Base-by-base conservation (phyloP, 306 rosid genomes). In the Castanea mollissima region DNA sequence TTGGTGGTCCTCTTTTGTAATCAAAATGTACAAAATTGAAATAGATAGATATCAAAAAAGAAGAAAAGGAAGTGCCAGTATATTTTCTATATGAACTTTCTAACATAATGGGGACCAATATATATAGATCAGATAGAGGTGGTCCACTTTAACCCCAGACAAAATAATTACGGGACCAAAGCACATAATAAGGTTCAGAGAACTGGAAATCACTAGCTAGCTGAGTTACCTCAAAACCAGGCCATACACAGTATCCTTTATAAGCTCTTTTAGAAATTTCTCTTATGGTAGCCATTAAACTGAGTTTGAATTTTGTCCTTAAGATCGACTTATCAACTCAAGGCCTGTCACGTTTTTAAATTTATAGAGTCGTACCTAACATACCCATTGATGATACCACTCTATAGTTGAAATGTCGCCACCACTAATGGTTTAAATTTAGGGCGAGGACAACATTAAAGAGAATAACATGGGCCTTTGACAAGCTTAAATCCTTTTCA, bases 91-190 rank as follows among this genome's bases (percentile, higher is more conserved):
- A 71, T 71, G 75, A 71, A 71, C 58, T 51, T 49, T 71, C 46
- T 6, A 71, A 51, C 6, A 49, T 25, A 25, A 71, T 49, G 59
- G 57, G 75, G 75, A 71, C 75, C 75, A 25, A 71, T 20, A 41
- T 41, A 5, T 3, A 38, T 6, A 14, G 31, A 70, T 3, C 9
- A 1, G 14, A 71, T 44, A 13, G 56, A 18, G 58, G n/a, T 25
- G 75, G 75, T 71, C 75, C 75, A 49, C 58, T 57, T 76, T 14
- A 49, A 56, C 14, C 29, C 14, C 31, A 59, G 65, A 59, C 49
- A 46, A 49, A n/a, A 34, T 19, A 19, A 19, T 18, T 15, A 9
- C 46, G 3, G 72, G 72, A 34, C 25, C 25, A 67, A 67, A 6
- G 11, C 41, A 6, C 19, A 14, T 10, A 63, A 29, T 18, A 31